phyloP scores from a whole-genome alignment of 192 early-diverging fungal genomes.

The Coemansia sp. region DNA sequence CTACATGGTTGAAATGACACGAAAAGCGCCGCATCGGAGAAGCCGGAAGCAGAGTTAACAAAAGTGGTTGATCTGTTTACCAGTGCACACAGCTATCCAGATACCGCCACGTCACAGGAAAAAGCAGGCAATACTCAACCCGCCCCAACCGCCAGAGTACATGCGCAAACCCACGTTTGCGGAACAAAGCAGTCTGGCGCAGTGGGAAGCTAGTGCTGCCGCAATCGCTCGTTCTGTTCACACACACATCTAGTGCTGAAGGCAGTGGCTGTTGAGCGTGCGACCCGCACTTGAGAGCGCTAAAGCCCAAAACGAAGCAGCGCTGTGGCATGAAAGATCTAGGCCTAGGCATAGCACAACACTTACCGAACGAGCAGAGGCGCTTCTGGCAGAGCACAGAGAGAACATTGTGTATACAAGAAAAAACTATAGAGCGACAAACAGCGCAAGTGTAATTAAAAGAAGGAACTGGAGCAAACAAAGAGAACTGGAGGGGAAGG shows the following conservation, averaged over 20 bases:
- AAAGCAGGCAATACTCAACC: not conserved
- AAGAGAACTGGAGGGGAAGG: not conserved
- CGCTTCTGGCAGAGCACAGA: slow-evolving; percentile 46
- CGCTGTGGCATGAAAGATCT: not conserved
- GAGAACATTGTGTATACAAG: slow-evolving; percentile 41
- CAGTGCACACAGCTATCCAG: slow-evolving; percentile 6
- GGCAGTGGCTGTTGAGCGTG: not conserved
- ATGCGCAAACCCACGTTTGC: not conserved
- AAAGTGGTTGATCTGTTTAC: slow-evolving; percentile 7
- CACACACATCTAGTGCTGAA: slow-evolving; percentile 1
- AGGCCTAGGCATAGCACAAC: not conserved
- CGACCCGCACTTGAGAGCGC: not conserved
- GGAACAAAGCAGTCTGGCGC: not conserved
- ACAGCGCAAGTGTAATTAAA: slow-evolving; percentile 10
- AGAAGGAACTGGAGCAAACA: slow-evolving; percentile 1
- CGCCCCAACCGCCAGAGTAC: not conserved
- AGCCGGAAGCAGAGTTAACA: slow-evolving; percentile 5
- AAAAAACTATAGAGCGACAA: slow-evolving; percentile 4
- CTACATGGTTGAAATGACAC: slow-evolving; percentile 14
- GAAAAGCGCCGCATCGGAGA: slow-evolving; percentile 6
- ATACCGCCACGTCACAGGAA: slow-evolving; percentile 44
- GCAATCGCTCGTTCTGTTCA: not conserved
- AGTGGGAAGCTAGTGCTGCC: not conserved
- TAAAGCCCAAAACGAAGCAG: not conserved
- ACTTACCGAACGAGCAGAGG: slow-evolving; percentile 53